Conservation (phyloP, 495 filamentous ascomycete species). For the Penicillium simplicissimum region DNA sequence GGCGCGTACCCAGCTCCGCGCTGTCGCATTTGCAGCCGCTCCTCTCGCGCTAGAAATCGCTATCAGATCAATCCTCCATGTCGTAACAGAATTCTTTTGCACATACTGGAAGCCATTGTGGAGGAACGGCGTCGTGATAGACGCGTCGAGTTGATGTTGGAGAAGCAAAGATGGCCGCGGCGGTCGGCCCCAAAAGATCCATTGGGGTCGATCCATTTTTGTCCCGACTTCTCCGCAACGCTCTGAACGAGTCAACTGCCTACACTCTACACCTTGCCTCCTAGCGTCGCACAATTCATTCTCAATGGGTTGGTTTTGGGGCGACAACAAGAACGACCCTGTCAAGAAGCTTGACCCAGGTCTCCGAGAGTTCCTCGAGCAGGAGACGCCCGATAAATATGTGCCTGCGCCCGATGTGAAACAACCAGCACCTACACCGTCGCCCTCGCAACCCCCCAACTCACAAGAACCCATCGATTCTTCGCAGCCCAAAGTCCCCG, state of each 20-base stretch:
- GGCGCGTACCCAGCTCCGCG: constrained; percentile 58
- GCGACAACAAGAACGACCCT: constrained; percentile 60
- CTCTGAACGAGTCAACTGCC: constrained; percentile 4
- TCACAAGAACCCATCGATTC: constrained; percentile 16
- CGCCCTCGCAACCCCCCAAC: constrained; percentile 21
- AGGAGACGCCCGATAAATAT: constrained; percentile 79
- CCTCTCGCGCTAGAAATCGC: constrained; percentile 48
- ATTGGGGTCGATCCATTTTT: constrained; percentile 34
- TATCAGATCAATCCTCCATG: constrained; percentile 16
- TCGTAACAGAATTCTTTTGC: neutral
- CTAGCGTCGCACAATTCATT: neutral
- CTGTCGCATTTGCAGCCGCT: constrained; percentile 59
- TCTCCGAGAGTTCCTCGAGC: constrained; percentile 79
- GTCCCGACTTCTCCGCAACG: constrained; percentile 35
- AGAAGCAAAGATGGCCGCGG: constrained; percentile 22
- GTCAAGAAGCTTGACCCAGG: constrained; percentile 80
- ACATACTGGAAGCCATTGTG: constrained; percentile 48
- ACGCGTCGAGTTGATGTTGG: constrained; percentile 37
- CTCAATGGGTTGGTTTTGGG: constrained; percentile 71
- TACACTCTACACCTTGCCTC: neutral
- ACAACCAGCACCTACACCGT: constrained; percentile 20
- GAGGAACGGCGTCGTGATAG: constrained; percentile 38
- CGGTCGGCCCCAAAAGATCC: constrained; percentile 25
- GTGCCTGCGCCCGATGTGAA: constrained; percentile 41
- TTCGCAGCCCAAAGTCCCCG: constrained; percentile 52